Evolutionary conservation across 2,329 filamentous ascomycete genomes (phyloP).

Genomic region (Cladosporium sphaerospermum): DNA sequence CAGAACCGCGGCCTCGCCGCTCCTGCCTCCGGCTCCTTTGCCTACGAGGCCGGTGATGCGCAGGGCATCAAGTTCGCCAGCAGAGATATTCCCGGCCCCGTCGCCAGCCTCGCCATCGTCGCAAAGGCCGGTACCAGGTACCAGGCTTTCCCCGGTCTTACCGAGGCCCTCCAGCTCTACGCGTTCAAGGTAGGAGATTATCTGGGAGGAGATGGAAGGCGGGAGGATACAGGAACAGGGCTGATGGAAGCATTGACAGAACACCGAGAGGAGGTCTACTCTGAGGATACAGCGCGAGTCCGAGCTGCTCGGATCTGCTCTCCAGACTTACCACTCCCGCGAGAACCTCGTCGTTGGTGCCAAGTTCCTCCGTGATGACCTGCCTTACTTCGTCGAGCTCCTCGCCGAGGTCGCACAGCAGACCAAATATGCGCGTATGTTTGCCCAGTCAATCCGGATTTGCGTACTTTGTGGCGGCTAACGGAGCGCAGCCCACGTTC

Average conservation of each 20-base stretch:
- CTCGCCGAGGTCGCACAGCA: conserved; percentile 83
- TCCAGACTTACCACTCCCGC: conserved; percentile 80
- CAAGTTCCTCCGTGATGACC: conserved; percentile 90
- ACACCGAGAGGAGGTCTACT: conserved; percentile 80
- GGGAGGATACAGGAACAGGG: not conserved
- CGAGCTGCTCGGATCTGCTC: conserved; percentile 88
- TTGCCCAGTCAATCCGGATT: not conserved
- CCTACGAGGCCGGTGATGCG: conserved; percentile 81
- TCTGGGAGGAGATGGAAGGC: conserved; percentile 10
- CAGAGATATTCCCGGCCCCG: conserved; percentile 81
- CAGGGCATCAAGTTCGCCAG: conserved; percentile 87
- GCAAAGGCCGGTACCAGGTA: conserved; percentile 92
- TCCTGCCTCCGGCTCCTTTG: conserved; percentile 67
- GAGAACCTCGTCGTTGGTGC: conserved; percentile 89
- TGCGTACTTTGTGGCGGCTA: conserved; percentile 7
- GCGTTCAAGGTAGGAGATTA: conserved; percentile 76
- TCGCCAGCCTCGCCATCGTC: conserved; percentile 84
- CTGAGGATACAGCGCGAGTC: conserved; percentile 91
- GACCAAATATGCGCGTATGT: conserved; percentile 72
- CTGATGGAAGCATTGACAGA: conserved; percentile 43
- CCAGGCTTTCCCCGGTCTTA: conserved; percentile 81
- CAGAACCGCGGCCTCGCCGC: conserved; percentile 56
- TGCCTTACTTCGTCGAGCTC: conserved; percentile 96
- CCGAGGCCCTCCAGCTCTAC: conserved; percentile 86
- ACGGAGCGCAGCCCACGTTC: conserved; percentile 65